Evolutionary conservation across 768 basidiomycete genomes (phyloP).

Genomic region (Pleurotus giganteus): DNA sequence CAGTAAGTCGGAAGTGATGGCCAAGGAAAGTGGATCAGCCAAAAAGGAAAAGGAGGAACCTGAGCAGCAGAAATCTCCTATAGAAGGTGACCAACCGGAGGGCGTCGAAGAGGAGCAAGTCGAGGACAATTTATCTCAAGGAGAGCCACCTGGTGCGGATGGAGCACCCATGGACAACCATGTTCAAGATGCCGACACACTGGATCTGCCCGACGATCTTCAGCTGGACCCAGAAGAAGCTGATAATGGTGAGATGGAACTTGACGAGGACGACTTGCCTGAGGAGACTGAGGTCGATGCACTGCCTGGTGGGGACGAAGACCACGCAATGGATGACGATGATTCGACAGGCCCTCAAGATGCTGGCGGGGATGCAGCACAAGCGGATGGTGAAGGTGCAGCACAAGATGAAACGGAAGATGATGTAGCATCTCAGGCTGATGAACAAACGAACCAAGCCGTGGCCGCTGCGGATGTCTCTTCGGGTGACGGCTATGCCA

Average conservation of each 20-base stretch:
- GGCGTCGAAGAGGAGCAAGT: slow-evolving; percentile 23
- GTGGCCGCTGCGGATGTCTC: slow-evolving; percentile 43
- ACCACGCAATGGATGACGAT: slow-evolving; percentile 34
- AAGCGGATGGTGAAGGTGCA: not conserved
- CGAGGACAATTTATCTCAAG: slow-evolving; percentile 15
- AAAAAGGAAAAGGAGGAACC: slow-evolving; percentile 26
- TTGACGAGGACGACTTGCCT: slow-evolving; percentile 14
- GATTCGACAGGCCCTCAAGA: slow-evolving; percentile 21
- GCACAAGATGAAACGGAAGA: slow-evolving; percentile 23
- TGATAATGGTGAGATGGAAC: slow-evolving; percentile 32
- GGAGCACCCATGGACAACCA: slow-evolving; percentile 76
- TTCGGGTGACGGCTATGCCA: slow-evolving; percentile 37
- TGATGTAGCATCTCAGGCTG: slow-evolving; percentile 18
- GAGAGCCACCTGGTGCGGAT: slow-evolving; percentile 42
- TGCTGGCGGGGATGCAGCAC: slow-evolving; percentile 19
- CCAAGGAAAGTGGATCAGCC: slow-evolving; percentile 54
- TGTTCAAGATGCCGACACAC: slow-evolving; percentile 73
- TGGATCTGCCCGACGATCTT: slow-evolving; percentile 90
- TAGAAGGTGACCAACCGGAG: slow-evolving; percentile 19
- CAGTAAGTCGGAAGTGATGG: slow-evolving; percentile 65
- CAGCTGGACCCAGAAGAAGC: slow-evolving; percentile 49
- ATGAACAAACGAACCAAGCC: slow-evolving; percentile 28
- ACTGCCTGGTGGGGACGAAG: slow-evolving; percentile 19
- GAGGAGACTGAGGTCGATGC: slow-evolving; percentile 10
- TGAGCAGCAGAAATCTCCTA: slow-evolving; percentile 28